Base-by-base conservation (phyloP, 306 rosid genomes). In the Hippophae gyantsensis region DNA sequence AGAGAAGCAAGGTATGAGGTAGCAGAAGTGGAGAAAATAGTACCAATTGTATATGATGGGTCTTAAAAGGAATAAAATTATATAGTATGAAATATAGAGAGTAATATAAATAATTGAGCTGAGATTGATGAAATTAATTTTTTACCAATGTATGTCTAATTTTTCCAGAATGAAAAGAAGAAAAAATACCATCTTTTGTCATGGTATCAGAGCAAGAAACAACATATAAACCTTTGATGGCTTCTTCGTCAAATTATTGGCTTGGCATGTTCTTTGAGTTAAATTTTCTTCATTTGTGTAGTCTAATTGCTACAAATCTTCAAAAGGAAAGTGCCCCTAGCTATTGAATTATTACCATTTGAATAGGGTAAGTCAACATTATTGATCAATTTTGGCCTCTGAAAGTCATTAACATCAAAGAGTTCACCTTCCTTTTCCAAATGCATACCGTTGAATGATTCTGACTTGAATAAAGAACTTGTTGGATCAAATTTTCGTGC, bases 391-490 rank as follows among this genome's bases (percentile, higher is more conserved):
- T 9, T 64, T 41, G 25, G 27, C 48, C 62, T 66, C 48, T 26
- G 66, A 47, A 9, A 41, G 55, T 18, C 40, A 38, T 32, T 18
- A 42, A 32, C 57, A 50, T 67, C 46, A 27, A 44, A 42, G 13
- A 54, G 47, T 46, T 43, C 58, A 13, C 49, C 62, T 58, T 58
- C 59, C 48, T 57, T 14, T 53, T 62, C 62, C 9, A 61, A 18
- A 45, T 47, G 43, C 6, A n/a, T 58, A 48, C 5, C 3, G 32
- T 53, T 48, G 42, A 66, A 53, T 63, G 69, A 75, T 52, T 62
- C 65, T 14, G 73, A 58, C 62, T 62, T 58, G 45, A 48, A 32
- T 6, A 58, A 51, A 48, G 70, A 12, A 26, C 64, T 59, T 56
- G 54, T 68, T 50, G 23, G 6, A 45, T 9, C 42, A 46, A 18